Evolutionary conservation across 106 monocot species (phyloP), one percentile per base, ranked within the genome.

Genomic region (Platanthera guangdongensis): DNA sequence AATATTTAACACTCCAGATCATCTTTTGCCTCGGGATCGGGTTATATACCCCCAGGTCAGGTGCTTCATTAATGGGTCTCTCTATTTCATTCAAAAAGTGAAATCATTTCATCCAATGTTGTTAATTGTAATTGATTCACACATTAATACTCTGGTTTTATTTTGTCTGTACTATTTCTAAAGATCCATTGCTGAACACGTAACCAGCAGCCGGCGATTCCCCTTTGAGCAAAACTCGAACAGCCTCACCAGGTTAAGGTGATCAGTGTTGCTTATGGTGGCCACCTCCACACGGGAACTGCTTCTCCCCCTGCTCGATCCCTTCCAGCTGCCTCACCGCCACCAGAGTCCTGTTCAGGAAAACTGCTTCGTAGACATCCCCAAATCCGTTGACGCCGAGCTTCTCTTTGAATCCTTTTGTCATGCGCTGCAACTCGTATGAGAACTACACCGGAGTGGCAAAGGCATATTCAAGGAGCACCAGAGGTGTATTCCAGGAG

Each of bases 241-340:
- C 28, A 95, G 78, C 52, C 88, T 64, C 9, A 95, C 95, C 9
- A 95, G 83, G 80, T 95, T 95, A 79, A 95, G 52, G 51, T 95
- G 95, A 76, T 95, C 92, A 46, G 92, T 95, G 83, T 90, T 92
- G 78, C 95, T 90, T 32, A 95, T 95, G 3, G 92, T 90, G 45
- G 90, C 92, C 46, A 95, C 95, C 82, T 95, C 95, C 92, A 89
- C 92, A n/a, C 13, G 92, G 39, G 76, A 95, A 95, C 80, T 95
- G 92, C 76, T 87, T 95, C 78, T 95, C 95, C 5, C 95, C 95
- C 73, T 95, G 95, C 78, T 92, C 89, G 19, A 95, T 90, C 80
- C 95, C 95, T 45, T 95, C 95, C 9, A 90, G 84, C 76, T 86
- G 92, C 83, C 92, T 95, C 80, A 95, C 95, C 0, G 95, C 95